phyloP scores from a whole-genome alignment of 1,284 basidiomycete genomes.

The Rhodotorula sp. region DNA sequence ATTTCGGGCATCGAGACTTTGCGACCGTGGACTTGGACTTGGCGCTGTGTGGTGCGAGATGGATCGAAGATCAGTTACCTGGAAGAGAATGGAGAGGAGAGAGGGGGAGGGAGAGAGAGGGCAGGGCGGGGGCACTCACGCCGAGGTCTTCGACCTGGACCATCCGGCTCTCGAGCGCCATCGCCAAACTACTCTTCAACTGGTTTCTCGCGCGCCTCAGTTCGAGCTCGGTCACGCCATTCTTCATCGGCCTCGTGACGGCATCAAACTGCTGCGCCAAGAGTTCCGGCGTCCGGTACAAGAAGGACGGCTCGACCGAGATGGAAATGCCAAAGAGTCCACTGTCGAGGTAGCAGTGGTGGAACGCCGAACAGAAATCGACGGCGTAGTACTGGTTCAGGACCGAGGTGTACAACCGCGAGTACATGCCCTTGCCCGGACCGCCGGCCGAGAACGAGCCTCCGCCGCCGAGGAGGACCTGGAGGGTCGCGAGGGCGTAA shows the following conservation, averaged over 20 bases:
- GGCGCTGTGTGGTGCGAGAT: no score
- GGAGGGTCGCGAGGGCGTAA: conserved; percentile 89
- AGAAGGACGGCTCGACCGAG: conserved; percentile 69
- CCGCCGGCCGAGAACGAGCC: conserved; percentile 94
- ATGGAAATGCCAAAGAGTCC: conserved; percentile 92
- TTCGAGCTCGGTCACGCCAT: conserved; percentile 63
- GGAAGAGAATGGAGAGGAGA: neutral
- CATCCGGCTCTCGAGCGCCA: conserved; percentile 88
- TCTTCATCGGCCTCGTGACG: conserved; percentile 51
- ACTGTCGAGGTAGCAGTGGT: conserved; percentile 94
- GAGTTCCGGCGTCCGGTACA: conserved; percentile 58
- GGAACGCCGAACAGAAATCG: conserved; percentile 96
- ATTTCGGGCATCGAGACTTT: conserved; percentile 87
- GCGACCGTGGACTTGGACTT: conserved; percentile 87
- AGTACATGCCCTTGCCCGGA: conserved; percentile 99
- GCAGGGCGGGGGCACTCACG: conserved; percentile 58
- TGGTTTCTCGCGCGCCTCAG: conserved; percentile 90
- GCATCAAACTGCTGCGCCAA: conserved; percentile 71
- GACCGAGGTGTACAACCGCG: conserved; percentile 93
- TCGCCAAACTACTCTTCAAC: conserved; percentile 87
- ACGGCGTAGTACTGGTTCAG: conserved; percentile 91
- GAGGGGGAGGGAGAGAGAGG: neutral
- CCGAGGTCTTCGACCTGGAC: conserved; percentile 89
- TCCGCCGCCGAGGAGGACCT: conserved; percentile 91
- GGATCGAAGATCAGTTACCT: neutral